These are phyloP conservation scores for Coemansia sp. DNA, from an alignment of 192 early-diverging fungal species.

Conservation along the genomic window DNA sequence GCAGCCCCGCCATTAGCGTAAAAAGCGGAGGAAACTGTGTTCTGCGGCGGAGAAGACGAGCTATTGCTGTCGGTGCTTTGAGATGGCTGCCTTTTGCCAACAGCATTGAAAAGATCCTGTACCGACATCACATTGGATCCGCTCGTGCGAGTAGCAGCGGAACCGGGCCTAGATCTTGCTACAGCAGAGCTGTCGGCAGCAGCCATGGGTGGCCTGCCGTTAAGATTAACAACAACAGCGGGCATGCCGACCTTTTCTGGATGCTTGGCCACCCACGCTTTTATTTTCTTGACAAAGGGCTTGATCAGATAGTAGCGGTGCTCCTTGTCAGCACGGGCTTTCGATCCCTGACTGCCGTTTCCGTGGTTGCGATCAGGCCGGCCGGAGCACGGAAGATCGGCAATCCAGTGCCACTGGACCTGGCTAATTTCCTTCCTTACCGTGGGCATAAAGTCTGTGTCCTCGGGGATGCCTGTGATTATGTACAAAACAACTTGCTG, in stretches of 20 bases:
- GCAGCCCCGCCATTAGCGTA: slow-evolving; percentile 17
- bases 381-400: slow-evolving; percentile 60
- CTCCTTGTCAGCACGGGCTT: slow-evolving; percentile 44
- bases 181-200: not conserved
- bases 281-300: slow-evolving; percentile 65
- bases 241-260: slow-evolving; percentile 30
- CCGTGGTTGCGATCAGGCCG: slow-evolving; percentile 35
- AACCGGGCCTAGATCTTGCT: not conserved
- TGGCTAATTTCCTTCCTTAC: slow-evolving; percentile 94
- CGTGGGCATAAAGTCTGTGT: slow-evolving; percentile 76
- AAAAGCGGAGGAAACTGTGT: not conserved
- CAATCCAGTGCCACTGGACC: slow-evolving; percentile 71
- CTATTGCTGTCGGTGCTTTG: not conserved
- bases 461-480: slow-evolving; percentile 82
- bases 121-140: slow-evolving; percentile 36
- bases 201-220: slow-evolving; percentile 13
- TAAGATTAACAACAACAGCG: slow-evolving; percentile 24
- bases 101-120: slow-evolving; percentile 42
- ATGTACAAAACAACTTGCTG: slow-evolving; percentile 93
- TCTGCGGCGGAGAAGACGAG: not conserved
- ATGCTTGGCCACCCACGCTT: slow-evolving; percentile 43
- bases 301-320: slow-evolving; percentile 72
- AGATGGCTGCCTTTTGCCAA: slow-evolving; percentile 25
- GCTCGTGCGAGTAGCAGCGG: not conserved
- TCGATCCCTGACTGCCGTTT: not conserved